Base-by-base conservation (phyloP, 2,329 filamentous ascomycete genomes). In the Aspergillus vadensis region DNA sequence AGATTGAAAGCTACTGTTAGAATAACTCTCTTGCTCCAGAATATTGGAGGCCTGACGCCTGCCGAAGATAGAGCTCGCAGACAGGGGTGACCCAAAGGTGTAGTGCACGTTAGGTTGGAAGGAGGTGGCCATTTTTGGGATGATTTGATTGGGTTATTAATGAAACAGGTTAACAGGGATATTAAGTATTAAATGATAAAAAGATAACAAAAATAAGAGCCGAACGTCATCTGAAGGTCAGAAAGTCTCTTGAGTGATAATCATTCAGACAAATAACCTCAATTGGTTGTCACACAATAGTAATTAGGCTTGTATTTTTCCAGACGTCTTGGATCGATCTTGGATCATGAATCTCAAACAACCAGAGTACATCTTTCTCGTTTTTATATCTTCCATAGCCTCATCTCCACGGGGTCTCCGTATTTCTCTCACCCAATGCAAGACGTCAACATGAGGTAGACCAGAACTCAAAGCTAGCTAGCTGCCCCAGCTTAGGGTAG, bases 31-130 rank as follows among this genome's bases (percentile, higher is more conserved):
- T 15, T 61, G 58, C 12, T 62, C 57, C 1, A 62, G 50, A 17
- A 58, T 47, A 10, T 47, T 50, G 15, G 61, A 57, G 4, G 56
- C 61, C 14, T 58, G 27, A 7, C 55, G 19, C 3, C 52, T 12
- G 5, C 57, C 47, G 15, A 56, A 36, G 23, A 60, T 39, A 2
- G 61, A 54, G n/a, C 43, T 52, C 6, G 56, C 9, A 4, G 57
- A 57, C 6, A 51, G 52, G 12, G 58, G 58, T 4, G 55, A 41
- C 5, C 60, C 62, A 49, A 64, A 66, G 12, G 62, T 55, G 21
- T 59, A 58, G 15, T 63, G 62, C 21, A 64, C 58, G 21, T 63
- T 59, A 9, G 58, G 32, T 58, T 66, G 62, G 55, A 62, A 66
- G 1, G 63, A 67, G 15, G 65, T 66, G 4, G 60, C 62, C 60